A percentile compares a stretch with the other conserved stretches of the same genome.
Evolutionary conservation across 805 yeast genomes (phyloP).

Genomic region (Candida wancherniae): DNA sequence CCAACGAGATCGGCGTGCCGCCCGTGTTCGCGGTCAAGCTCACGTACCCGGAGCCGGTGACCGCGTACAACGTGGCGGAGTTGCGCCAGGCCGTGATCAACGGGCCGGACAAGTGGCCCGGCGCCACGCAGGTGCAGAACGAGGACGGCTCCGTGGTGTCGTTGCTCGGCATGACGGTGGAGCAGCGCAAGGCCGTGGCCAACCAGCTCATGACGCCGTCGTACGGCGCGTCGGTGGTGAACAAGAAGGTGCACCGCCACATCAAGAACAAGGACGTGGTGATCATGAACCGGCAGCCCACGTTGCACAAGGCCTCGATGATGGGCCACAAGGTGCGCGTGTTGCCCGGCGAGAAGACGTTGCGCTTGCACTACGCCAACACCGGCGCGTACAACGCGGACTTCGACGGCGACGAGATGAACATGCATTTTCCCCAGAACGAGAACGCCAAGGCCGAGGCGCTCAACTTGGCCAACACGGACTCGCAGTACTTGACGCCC

Average conservation of each 20-base stretch:
- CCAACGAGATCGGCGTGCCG: conserved; percentile 97
- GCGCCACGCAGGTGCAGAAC: conserved; percentile 92
- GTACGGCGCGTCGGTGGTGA: conserved; percentile 55
- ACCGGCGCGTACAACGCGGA: conserved; percentile 99
- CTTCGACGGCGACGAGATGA: conserved; percentile 99
- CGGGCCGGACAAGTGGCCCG: conserved; percentile 99
- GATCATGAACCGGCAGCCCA: conserved; percentile 98
- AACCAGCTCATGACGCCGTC: conserved; percentile 91
- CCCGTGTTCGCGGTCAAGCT: conserved; percentile 95
- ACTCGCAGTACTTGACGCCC: conserved; percentile 95
- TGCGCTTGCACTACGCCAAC: conserved; percentile 95
- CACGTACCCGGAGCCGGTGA: conserved; percentile 98
- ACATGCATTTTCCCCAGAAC: conserved; percentile 98
- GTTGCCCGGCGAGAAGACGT: conserved; percentile 93
- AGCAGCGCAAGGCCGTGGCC: conserved; percentile 92
- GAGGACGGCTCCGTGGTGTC: conserved; percentile 88
- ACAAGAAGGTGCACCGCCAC: conserved; percentile 93
- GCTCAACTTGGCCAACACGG: conserved; percentile 89
- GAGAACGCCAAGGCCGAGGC: conserved; percentile 98
- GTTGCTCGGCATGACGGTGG: conserved; percentile 81
- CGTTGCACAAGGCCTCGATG: conserved; percentile 98
- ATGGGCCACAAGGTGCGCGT: conserved; percentile 99
- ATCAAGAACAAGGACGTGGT: conserved; percentile 94
- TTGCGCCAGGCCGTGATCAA: conserved; percentile 91
- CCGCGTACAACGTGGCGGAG: conserved; percentile 84